phyloP scores from a whole-genome alignment of 306 rosid species.

The Vigna reflexopilosa region DNA sequence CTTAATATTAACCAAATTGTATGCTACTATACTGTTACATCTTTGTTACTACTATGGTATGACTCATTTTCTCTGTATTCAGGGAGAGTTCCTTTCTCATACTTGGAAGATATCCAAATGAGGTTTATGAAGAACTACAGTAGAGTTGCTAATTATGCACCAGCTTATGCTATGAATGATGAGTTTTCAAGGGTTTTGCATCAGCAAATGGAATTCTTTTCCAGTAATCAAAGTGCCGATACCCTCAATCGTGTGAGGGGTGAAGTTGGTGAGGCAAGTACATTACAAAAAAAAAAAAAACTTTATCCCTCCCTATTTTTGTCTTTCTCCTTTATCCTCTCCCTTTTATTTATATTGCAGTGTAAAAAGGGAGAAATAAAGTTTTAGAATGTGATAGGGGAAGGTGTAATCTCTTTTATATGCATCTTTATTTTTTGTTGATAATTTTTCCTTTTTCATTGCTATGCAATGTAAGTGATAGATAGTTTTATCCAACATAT shows the following conservation, averaged over 20 bases:
- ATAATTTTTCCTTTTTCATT: slow-evolving; percentile 22
- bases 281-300: slow-evolving; percentile 19
- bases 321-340: slow-evolving; percentile 27
- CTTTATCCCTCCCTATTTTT: slow-evolving; percentile 15
- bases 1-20: slow-evolving; percentile 2
- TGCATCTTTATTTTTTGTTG: slow-evolving; percentile 31
- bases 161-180: slow-evolving; percentile 99
- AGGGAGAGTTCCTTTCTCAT: slow-evolving; percentile 97
- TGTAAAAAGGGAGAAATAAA: slow-evolving; percentile 22
- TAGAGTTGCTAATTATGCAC: slow-evolving; percentile 83
- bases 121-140: slow-evolving; percentile 98
- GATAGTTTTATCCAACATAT: slow-evolving; percentile 20
- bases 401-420: slow-evolving; percentile 26
- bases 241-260: slow-evolving; percentile 91
- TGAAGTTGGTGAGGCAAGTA: slow-evolving; percentile 97
- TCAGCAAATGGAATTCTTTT: slow-evolving; percentile 98
- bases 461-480: slow-evolving; percentile 8
- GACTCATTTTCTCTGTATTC: slow-evolving; percentile 42
- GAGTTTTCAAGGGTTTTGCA: slow-evolving; percentile 98
- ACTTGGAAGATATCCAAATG: slow-evolving; percentile 97
- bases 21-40: not conserved
- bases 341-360: slow-evolving; percentile 34
- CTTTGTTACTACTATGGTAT: not conserved
- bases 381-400: slow-evolving; percentile 27
- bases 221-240: slow-evolving; percentile 83